phyloP scores from a whole-genome alignment of 1,284 basidiomycete genomes.

The Cutaneotrichosporon sp. region DNA sequence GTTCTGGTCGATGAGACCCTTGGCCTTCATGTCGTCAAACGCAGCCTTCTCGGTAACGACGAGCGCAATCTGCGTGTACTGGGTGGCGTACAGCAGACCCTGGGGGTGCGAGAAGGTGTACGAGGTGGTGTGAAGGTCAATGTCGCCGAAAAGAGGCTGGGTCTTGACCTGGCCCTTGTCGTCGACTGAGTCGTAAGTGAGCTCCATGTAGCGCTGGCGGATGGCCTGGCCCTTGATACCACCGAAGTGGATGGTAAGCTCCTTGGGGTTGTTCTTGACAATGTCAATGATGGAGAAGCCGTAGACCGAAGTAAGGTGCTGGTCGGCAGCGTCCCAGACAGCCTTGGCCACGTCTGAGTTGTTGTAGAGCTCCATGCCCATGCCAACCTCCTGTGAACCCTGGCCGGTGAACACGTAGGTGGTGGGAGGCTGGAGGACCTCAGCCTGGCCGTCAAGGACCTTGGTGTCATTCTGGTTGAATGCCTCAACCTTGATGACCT shows the following conservation, averaged over 20 bases:
- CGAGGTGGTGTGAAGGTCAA: conserved; percentile 81
- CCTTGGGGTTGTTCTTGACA: conserved; percentile 94
- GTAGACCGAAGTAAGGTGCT: conserved; percentile 86
- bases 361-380: conserved; percentile 99
- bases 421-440: conserved; percentile 86
- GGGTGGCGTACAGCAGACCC: conserved; percentile 92
- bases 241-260: conserved; percentile 98
- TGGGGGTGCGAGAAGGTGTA: conserved; percentile 97
- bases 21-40: conserved; percentile 95
- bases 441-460: conserved; percentile 85
- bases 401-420: conserved; percentile 98
- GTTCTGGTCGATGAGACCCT: conserved; percentile 85
- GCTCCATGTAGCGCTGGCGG: conserved; percentile 97
- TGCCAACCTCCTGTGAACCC: conserved; percentile 95
- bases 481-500: conserved; percentile 87
- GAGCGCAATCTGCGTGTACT: conserved; percentile 96
- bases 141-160: conserved; percentile 87
- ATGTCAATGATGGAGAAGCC: conserved; percentile 97
- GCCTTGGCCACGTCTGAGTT: conserved; percentile 86
- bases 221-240: conserved; percentile 98
- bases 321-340: conserved; percentile 95
- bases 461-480: conserved; percentile 80
- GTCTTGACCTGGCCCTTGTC: conserved; percentile 92
- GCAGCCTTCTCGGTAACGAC: conserved; percentile 97
- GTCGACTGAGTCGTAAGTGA: conserved; percentile 95